phyloP scores from a whole-genome alignment of 441 rosid species.

The Melastoma candidum region DNA sequence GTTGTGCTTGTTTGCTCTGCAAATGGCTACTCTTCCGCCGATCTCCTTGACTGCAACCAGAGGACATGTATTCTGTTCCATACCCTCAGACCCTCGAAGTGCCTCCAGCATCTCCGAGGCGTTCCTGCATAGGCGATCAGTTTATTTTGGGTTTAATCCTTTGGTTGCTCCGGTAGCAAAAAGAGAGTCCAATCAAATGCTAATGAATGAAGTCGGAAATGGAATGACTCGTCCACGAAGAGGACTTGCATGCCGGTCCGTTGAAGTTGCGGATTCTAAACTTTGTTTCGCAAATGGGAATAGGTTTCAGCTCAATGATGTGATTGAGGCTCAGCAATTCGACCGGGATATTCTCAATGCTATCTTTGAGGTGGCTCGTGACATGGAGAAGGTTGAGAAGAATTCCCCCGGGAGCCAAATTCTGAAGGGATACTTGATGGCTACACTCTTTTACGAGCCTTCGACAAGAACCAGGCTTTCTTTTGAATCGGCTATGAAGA shows the following conservation, averaged over 20 bases:
- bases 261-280: conserved; percentile 22
- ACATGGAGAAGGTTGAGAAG: conserved; percentile 78
- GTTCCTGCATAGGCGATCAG: conserved; percentile 3
- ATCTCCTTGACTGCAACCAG: conserved; percentile 9
- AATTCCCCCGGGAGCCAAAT: conserved; percentile 63
- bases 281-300: conserved; percentile 27
- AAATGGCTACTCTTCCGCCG: no score
- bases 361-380: conserved; percentile 72
- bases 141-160: conserved; percentile 11
- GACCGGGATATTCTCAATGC: conserved; percentile 65
- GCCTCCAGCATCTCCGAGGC: conserved; percentile 17
- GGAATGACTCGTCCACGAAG: conserved; percentile 9
- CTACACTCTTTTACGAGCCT: conserved; percentile 96
- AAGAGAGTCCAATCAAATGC: background rate
- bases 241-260: conserved; percentile 27
- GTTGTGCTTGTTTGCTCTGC: no score
- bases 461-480: conserved; percentile 96
- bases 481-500: conserved; percentile 94
- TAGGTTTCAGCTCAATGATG: conserved; percentile 71
- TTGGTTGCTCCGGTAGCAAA: conserved; percentile 13
- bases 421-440: conserved; percentile 87
- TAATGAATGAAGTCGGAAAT: conserved; percentile 3
- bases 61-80: conserved; percentile 17
- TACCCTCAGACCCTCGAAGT: conserved; percentile 14
- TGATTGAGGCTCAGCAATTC: conserved; percentile 90